Percentiles rank a stretch among this genome's conserved stretches.
Conservation (phyloP, 202 grass and related monocot genomes). For the Tripidium arundinaceum region DNA sequence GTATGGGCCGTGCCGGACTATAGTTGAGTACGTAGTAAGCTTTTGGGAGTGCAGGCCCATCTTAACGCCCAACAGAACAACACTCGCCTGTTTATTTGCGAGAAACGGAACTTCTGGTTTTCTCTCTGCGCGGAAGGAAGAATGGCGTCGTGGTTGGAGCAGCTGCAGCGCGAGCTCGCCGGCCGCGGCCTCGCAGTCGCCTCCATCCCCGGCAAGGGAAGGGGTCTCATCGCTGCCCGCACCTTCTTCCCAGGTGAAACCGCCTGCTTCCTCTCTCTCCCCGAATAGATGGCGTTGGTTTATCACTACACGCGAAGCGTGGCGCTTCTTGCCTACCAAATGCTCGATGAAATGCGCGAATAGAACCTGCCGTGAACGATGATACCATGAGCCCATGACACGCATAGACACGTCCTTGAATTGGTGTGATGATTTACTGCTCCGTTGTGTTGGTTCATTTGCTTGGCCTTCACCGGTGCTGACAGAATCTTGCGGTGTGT, state of each 20-base stretch:
- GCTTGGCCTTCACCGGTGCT: not conserved
- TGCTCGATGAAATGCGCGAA: constrained; percentile 52
- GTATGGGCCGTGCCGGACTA: not conserved
- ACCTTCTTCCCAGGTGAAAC: constrained; percentile 59
- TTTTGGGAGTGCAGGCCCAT: not conserved
- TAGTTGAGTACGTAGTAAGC: not conserved
- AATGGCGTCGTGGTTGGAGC: constrained; percentile 54
- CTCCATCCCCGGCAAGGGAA: constrained; percentile 57
- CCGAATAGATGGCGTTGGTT: not conserved
- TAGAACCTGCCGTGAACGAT: not conserved
- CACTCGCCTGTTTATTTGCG: not conserved
- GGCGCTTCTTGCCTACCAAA: not conserved
- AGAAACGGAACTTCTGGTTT: constrained; percentile 14
- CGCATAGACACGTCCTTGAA: not conserved
- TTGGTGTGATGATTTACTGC: not conserved
- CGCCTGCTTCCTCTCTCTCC: not conserved
- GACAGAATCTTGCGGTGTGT: not conserved
- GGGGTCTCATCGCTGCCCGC: constrained; percentile 48
- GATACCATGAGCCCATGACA: not conserved
- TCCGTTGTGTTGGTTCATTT: not conserved
- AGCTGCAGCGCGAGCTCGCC: constrained; percentile 55
- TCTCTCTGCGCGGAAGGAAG: not conserved
- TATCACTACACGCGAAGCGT: not conserved
- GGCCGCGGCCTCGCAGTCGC: constrained; percentile 45
- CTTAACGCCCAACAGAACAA: not conserved